Base-by-base conservation (phyloP, 1,284 basidiomycete genomes). In the Leccinum fallax region DNA sequence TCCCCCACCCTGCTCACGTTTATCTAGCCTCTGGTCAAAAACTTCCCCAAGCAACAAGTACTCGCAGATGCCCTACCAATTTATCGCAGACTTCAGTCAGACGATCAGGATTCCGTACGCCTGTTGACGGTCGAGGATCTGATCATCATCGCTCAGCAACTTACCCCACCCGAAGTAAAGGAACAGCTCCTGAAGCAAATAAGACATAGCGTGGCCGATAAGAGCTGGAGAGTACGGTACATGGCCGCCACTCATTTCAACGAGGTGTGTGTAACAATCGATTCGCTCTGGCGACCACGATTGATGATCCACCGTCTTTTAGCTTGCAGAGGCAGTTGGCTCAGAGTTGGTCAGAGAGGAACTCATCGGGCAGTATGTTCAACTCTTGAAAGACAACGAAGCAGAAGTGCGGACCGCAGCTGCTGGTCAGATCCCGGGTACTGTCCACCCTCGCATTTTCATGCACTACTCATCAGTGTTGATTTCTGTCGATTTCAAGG, bases 201-300 rank as follows among this genome's bases (percentile, higher is more conserved):
- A 76, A 87, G 93, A 73, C 84, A 92, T 68, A 91, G 90, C 68
- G 92, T 97, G 58, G 83, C 88, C 28, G 97, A 99, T 78, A 98
- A 98, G 83, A 97, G 95, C 76, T 99, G 97, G 97, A 84, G 97
- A 69, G 97, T 99, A 57, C 85, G 97, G 71, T 99, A 98, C 79
- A 99, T 99, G 97, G 95, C 96, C 16, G 97, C 97, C 5, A 96
- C 90, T 69, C 94, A 99, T 78, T 99, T 99, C 79, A 97, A 99
- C 66, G 93, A 95, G 83, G 92, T 48, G 21, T 91, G 66, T 58
- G 81, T 71, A 16, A 53, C 34, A 2, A 30, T 28, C 58, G 34
- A 30, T 43, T 38, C 10, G 2, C 43, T 16, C 2, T 49, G 16
- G 34, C 13, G 28, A 38, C 36, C 6, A 48, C 60, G 30, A 55